Conservation (phyloP, 1,284 basidiomycete genomes). For the Neolentinus lepideus region DNA sequence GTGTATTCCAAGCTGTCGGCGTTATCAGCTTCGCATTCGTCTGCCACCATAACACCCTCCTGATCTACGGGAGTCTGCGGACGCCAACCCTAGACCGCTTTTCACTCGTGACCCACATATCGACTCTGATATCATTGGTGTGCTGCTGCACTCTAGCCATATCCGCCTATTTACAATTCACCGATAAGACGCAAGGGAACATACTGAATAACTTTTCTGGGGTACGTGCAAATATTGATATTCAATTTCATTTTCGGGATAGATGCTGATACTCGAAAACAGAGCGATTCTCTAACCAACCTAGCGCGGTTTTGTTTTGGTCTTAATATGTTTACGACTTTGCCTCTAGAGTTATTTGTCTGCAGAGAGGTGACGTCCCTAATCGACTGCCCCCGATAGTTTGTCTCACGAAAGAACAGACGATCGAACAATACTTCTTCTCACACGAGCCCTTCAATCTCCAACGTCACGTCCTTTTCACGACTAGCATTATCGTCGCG, state of each 20-base stretch:
- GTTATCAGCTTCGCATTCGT: conserved; percentile 96
- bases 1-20: conserved; percentile 87
- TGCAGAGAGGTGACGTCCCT: conserved; percentile 72
- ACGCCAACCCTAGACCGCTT: conserved; percentile 96
- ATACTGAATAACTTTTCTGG: conserved; percentile 88
- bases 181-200: conserved; percentile 90
- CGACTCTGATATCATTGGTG: conserved; percentile 75
- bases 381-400: background rate
- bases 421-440: conserved; percentile 92
- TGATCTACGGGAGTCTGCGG: conserved; percentile 91
- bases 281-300: conserved; percentile 85
- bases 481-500: conserved; percentile 75
- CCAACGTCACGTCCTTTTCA: conserved; percentile 88
- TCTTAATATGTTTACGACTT: conserved; percentile 96
- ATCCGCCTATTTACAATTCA: conserved; percentile 92
- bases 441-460: conserved; percentile 74
- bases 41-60: conserved; percentile 88
- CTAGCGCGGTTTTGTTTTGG: conserved; percentile 95
- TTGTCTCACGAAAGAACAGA: conserved; percentile 33
- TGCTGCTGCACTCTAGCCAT: conserved; percentile 82
- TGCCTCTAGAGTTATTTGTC: conserved; percentile 90
- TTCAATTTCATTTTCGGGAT: background rate
- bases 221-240: conserved; percentile 28
- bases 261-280: conserved; percentile 2
- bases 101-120: conserved; percentile 88